Evolutionary conservation across 805 yeast species (phyloP).

Genomic region (Saturnispora dispora): DNA sequence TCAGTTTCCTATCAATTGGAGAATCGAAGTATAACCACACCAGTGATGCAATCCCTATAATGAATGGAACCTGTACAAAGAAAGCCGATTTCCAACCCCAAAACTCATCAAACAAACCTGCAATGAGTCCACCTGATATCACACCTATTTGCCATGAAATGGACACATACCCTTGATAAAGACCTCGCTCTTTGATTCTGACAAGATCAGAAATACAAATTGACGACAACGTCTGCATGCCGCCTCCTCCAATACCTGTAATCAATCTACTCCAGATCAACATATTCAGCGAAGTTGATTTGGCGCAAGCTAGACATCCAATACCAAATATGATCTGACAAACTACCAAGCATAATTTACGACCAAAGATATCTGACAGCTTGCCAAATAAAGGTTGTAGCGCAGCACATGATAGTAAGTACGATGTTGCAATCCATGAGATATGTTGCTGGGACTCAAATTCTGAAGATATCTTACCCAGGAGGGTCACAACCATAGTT

Average conservation of each 20-base stretch:
- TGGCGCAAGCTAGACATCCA: constrained; percentile 34
- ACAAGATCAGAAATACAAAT: constrained; percentile 69
- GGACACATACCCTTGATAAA: constrained; percentile 76
- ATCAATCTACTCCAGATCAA: constrained; percentile 52
- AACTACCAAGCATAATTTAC: constrained; percentile 29
- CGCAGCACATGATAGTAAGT: constrained; percentile 33
- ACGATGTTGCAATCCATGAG: constrained; percentile 34
- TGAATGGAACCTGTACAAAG: constrained; percentile 41
- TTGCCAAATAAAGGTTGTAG: constrained; percentile 48
- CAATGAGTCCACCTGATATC: constrained; percentile 55
- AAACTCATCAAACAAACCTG: constrained; percentile 42
- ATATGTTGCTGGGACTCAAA: constrained; percentile 33
- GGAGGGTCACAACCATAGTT: constrained; percentile 43
- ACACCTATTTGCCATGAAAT: constrained; percentile 69
- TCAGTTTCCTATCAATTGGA: constrained; percentile 23
- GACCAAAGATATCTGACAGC: constrained; percentile 43
- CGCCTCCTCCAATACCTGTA: constrained; percentile 88
- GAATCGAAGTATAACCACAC: constrained; percentile 30
- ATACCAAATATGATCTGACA: constrained; percentile 27
- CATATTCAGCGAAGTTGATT: constrained; percentile 32
- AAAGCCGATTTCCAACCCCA: constrained; percentile 63
- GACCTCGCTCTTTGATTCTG: constrained; percentile 63
- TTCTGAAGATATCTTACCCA: constrained; percentile 42
- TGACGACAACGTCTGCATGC: constrained; percentile 63
- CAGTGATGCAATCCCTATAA: constrained; percentile 33